Conservation (phyloP, 2,329 filamentous ascomycete species). For the Aspergillus carbonarius region DNA sequence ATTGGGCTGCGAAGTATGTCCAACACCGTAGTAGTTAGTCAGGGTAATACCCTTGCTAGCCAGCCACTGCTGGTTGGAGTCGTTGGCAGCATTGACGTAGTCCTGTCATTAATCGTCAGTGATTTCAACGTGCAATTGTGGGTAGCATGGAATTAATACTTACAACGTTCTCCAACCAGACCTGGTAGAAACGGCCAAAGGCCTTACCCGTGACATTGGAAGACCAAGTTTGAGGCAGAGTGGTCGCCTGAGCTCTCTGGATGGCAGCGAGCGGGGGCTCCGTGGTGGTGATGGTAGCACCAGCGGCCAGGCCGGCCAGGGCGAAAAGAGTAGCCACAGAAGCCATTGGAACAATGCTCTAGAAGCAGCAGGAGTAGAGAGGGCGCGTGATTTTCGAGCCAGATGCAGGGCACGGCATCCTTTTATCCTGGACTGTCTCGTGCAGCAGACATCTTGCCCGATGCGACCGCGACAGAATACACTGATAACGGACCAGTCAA, state of each 20-base stretch:
- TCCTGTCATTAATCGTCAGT: conserved; percentile 29
- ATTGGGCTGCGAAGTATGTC: conserved; percentile 75
- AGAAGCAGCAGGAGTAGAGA: not conserved
- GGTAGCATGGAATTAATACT: conserved; percentile 28
- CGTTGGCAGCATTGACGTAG: conserved; percentile 63
- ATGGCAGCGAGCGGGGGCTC: conserved; percentile 1
- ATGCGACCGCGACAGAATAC: not conserved
- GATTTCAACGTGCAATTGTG: not conserved
- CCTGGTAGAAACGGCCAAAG: conserved; percentile 63
- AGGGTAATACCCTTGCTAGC: conserved; percentile 57
- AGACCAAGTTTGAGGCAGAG: conserved; percentile 1
- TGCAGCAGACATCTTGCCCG: not conserved
- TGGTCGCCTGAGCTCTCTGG: conserved; percentile 1
- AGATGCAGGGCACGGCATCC: not conserved
- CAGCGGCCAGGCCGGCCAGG: not conserved
- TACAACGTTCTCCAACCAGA: conserved; percentile 75
- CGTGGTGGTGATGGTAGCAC: conserved; percentile 3
- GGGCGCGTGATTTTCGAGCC: not conserved
- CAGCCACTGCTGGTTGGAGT: conserved; percentile 44
- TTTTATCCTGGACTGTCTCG: not conserved
- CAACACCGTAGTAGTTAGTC: conserved; percentile 59
- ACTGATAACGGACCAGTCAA: not conserved
- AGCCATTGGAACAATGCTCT: not conserved
- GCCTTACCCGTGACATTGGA: conserved; percentile 14
- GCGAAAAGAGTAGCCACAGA: not conserved